Base-by-base conservation (phyloP, 768 basidiomycete species). In the Mycena alexandri region DNA sequence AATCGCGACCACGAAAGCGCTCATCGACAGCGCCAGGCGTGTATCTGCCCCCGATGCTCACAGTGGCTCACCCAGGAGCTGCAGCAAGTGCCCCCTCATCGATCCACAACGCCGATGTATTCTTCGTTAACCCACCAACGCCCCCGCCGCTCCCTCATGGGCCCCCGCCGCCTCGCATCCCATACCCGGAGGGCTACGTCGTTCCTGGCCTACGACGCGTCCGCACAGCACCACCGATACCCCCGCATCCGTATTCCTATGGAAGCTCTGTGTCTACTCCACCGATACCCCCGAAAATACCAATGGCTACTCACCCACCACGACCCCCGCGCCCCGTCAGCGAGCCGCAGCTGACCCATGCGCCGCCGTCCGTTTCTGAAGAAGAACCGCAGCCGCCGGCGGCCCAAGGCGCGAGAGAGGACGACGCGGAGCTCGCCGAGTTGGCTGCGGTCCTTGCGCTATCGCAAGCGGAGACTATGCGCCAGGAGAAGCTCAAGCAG, bases 401-500 rank as follows among this genome's bases (percentile, higher is more conserved):
- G 13, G 36, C n/a, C 13, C 29, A 55, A 22, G 11, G 21, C 16
- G 16, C 48, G 22, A 77, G 78, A 36, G 80, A 83, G 42, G 82
- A 84, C 33, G 85, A 84, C 29, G 70, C 70, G 12, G 70, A 71
- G 55, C 60, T 71, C 6, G 70, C 70, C 2, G 65, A 71, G 59
- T 75, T 86, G n/a, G 82, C 83, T 17, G 70, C 83, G 24, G 85
- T 81, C 13, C 71, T 85, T 17, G 86, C 83, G 17, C 70, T 89
- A 54, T 85, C 88, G 2, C 79, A 85, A 61, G 85, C 85, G 19
- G 86, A 86, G 47, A 67, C 65, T 1, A 33, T 67, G 12, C 22
- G 69, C 44, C 48, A 70, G 55, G 72, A 79, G 69, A 73, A 74
- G 29, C 60, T 76, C 36, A 76, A 79, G 53, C 77, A 80, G 24